phyloP scores from a whole-genome alignment of 1,284 basidiomycete genomes.

The Prillingera fragicola region DNA sequence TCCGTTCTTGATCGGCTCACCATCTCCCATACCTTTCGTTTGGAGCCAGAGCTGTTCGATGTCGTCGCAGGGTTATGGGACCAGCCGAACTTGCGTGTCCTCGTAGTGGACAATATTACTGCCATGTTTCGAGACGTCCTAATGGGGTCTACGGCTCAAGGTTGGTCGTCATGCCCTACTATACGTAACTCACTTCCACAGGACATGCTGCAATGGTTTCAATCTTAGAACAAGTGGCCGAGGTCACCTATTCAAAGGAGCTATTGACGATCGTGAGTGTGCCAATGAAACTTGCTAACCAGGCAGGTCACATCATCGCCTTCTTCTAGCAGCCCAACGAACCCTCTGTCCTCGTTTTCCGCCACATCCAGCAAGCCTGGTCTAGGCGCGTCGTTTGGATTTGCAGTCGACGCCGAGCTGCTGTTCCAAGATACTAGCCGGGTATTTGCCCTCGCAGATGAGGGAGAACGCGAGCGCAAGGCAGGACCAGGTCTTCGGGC shows the following conservation, averaged over 20 bases:
- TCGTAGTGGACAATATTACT: constrained; percentile 41
- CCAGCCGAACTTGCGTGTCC: constrained; percentile 6
- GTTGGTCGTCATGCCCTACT: constrained; percentile 13
- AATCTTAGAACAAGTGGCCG: constrained; percentile 38
- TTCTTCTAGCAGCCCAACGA: constrained; percentile 28
- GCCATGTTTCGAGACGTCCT: constrained; percentile 38
- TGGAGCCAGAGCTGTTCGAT: constrained; percentile 36
- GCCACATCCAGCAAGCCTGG: constrained; percentile 39
- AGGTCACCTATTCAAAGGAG: constrained; percentile 24
- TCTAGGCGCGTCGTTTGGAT: constrained; percentile 37
- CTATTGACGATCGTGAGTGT: constrained; percentile 30
- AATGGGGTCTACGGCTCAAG: constrained; percentile 35
- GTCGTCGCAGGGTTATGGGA: constrained; percentile 12
- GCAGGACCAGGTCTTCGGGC: constrained; percentile 31
- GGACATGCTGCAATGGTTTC: constrained; percentile 43
- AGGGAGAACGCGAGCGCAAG: constrained; percentile 34
- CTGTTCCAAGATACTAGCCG: constrained; percentile 41
- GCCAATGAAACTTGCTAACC: not conserved
- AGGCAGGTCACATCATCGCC: constrained; percentile 38
- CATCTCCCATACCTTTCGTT: constrained; percentile 30
- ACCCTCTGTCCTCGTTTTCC: constrained; percentile 39
- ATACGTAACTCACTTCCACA: constrained; percentile 15
- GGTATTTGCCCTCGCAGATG: constrained; percentile 41
- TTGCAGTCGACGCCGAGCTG: constrained; percentile 35
- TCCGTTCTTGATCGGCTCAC: constrained; percentile 29